Evolutionary conservation across 2,329 filamentous ascomycete species (phyloP).

Genomic region (Aspergillus phoenicis): DNA sequence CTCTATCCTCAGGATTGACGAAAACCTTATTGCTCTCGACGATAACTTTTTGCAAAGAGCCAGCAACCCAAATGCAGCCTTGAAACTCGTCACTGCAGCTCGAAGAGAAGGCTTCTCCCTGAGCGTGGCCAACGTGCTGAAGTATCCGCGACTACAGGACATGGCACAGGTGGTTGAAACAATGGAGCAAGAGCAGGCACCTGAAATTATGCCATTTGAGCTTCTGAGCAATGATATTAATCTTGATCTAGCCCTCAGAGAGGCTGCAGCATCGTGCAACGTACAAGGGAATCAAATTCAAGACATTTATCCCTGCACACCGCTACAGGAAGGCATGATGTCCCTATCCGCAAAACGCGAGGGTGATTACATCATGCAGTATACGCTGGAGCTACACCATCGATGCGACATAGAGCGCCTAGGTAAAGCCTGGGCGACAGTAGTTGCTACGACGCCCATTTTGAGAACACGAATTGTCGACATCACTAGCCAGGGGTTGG

Average conservation of each 20-base stretch:
- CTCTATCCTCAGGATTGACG: background rate
- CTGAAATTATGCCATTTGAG: background rate
- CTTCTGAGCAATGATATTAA: background rate
- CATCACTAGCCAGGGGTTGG: background rate
- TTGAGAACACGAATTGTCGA: conserved; percentile 14
- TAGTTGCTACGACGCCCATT: conserved; percentile 1
- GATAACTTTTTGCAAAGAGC: background rate
- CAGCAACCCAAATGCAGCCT: background rate
- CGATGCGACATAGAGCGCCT: background rate
- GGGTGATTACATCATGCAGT: background rate
- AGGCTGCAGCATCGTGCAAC: background rate
- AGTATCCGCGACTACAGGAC: background rate
- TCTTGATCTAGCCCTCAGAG: background rate
- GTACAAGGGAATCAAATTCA: conserved; percentile 6
- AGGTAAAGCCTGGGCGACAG: conserved; percentile 5
- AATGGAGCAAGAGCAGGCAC: no score
- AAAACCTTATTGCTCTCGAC: background rate
- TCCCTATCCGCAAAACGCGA: background rate
- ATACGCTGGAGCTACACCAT: background rate
- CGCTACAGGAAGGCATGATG: conserved; percentile 12
- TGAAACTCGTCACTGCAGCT: background rate
- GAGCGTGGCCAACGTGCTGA: background rate
- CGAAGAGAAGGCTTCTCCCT: background rate
- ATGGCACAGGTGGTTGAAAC: no score
- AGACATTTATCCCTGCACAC: conserved; percentile 16